Percentiles rank a stretch among this genome's conserved stretches.
Evolutionary conservation across 176 grass and related monocot species (phyloP).

Genomic region (Carex scoparia): DNA sequence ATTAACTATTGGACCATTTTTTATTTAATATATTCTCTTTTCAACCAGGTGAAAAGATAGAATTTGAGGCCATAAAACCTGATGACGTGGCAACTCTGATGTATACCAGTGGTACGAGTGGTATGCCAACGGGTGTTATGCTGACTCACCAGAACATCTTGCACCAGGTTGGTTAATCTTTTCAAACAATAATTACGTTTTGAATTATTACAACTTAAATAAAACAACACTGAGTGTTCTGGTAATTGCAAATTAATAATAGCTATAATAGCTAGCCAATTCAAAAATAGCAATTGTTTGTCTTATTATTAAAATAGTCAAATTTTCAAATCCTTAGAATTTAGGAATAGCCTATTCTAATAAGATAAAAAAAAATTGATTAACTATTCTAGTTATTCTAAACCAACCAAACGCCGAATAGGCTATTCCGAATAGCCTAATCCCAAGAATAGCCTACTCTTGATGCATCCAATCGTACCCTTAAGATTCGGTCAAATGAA

Average conservation of each 20-base stretch:
- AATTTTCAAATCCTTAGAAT: no score
- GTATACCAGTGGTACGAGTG: constrained; percentile 97
- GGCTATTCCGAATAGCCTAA: no score
- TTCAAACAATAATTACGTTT: neutral
- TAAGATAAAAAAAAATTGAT: no score
- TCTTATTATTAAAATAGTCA: no score
- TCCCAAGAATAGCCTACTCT: no score
- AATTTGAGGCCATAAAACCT: constrained; percentile 54
- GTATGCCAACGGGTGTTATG: constrained; percentile 86
- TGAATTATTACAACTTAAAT: neutral
- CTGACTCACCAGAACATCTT: constrained; percentile 88
- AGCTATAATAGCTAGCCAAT: no score
- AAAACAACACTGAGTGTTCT: neutral
- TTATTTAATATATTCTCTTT: neutral
- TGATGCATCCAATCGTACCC: no score
- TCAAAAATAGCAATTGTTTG: no score
- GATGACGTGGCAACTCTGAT: constrained; percentile 92
- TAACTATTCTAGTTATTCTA: no score
- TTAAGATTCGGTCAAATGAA: neutral
- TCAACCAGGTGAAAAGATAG: constrained; percentile 32
- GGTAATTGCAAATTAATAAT: neutral
- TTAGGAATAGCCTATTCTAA: no score
- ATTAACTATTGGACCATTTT: neutral
- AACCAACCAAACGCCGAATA: no score
- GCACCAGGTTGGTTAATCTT: constrained; percentile 63